A percentile compares a stretch with the other conserved stretches of the same genome.
phyloP scores from a whole-genome alignment of 176 grass and related monocot species.

The Lolium rigidum region DNA sequence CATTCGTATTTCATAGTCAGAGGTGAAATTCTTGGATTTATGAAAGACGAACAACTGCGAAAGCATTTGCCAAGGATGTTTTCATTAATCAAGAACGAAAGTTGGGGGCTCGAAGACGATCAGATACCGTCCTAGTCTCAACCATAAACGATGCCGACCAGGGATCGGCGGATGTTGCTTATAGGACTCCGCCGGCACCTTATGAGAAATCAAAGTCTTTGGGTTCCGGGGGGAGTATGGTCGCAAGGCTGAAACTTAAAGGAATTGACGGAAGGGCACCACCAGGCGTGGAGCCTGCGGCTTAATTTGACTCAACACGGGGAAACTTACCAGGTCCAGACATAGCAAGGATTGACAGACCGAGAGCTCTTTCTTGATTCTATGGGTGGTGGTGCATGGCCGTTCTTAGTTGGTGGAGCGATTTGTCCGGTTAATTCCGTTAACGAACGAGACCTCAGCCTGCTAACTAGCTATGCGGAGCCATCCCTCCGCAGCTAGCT shows the following conservation, averaged over 20 bases:
- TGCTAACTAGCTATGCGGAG: constrained; percentile 65
- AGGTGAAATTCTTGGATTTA: constrained; percentile 90
- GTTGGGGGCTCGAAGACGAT: constrained; percentile 72
- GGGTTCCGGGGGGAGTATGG: constrained; percentile 55
- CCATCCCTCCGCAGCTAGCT: constrained; percentile 68
- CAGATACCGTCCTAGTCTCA: constrained; percentile 74
- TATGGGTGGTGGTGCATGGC: neutral
- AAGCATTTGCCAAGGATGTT: constrained; percentile 83
- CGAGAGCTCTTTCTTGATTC: neutral
- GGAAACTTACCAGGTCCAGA: constrained; percentile 63
- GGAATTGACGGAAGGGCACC: constrained; percentile 32
- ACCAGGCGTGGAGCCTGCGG: constrained; percentile 32
- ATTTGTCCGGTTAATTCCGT: constrained; percentile 74
- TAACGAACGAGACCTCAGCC: constrained; percentile 75
- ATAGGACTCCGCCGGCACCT: constrained; percentile 75
- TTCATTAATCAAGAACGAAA: constrained; percentile 79
- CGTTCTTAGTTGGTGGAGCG: constrained; percentile 33
- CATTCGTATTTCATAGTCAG: constrained; percentile 84
- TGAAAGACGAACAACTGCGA: constrained; percentile 78
- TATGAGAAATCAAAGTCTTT: constrained; percentile 93
- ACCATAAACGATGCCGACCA: constrained; percentile 67
- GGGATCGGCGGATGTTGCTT: constrained; percentile 70
- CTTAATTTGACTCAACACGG: constrained; percentile 40
- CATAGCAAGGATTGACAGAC: constrained; percentile 65
- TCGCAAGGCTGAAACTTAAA: constrained; percentile 28